A percentile compares a stretch with the other conserved stretches of the same genome.
Conservation (phyloP, 176 grass and related monocot species). For the Microstegium vimineum region DNA sequence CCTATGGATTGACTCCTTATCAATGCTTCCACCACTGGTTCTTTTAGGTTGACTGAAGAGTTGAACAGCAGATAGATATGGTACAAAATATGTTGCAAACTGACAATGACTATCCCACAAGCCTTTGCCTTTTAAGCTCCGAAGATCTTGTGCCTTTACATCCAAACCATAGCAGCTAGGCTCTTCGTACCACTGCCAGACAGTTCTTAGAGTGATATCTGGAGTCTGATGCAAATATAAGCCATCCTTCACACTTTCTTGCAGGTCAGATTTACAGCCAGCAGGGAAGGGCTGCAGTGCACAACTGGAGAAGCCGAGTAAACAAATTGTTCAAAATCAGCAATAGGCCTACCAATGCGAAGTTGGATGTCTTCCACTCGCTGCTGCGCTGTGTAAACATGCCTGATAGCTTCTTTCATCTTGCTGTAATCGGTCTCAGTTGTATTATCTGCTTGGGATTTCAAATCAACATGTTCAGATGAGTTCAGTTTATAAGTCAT, state of each 20-base stretch:
- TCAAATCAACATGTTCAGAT: neutral
- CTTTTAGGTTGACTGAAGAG: constrained; percentile 44
- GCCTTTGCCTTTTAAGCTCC: constrained; percentile 31
- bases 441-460: constrained; percentile 27
- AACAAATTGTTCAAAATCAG: constrained; percentile 65
- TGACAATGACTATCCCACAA: constrained; percentile 26
- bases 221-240: constrained; percentile 37
- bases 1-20: neutral
- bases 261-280: constrained; percentile 27
- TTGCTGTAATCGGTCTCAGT: constrained; percentile 39
- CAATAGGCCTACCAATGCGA: constrained; percentile 38
- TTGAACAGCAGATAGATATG: constrained; percentile 78
- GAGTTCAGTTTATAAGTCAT: constrained; percentile 11
- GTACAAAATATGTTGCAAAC: constrained; percentile 65
- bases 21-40: constrained; percentile 1
- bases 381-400: constrained; percentile 30
- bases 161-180: constrained; percentile 74
- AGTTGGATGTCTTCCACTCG: constrained; percentile 30
- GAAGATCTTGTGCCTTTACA: constrained; percentile 58
- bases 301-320: constrained; percentile 62
- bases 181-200: constrained; percentile 88
- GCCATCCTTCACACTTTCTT: constrained; percentile 19
- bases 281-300: neutral
- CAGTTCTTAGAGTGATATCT: constrained; percentile 47
- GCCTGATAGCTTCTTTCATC: constrained; percentile 52